phyloP scores from a whole-genome alignment of 768 basidiomycete species.

The Lyophyllum atratum region DNA sequence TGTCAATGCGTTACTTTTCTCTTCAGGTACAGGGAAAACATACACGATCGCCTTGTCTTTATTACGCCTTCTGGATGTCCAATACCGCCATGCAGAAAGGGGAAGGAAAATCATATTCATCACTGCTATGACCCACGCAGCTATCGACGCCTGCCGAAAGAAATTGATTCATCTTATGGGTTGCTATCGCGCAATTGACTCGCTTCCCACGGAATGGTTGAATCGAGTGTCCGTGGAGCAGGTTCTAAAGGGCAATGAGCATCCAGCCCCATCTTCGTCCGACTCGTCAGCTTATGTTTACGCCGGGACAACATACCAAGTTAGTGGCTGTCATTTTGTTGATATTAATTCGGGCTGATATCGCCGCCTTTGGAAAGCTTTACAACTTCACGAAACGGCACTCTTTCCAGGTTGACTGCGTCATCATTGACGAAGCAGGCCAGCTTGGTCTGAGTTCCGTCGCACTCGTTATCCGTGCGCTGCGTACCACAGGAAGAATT shows the following conservation, averaged over 20 bases:
- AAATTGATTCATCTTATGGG: slow-evolving; percentile 40
- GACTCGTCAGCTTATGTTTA: slow-evolving; percentile 38
- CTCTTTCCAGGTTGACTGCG: slow-evolving; percentile 40
- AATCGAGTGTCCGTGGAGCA: slow-evolving; percentile 42
- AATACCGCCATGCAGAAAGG: slow-evolving; percentile 30
- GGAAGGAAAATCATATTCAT: slow-evolving; percentile 43
- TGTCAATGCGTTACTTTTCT: background rate
- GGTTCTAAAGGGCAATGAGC: slow-evolving; percentile 41
- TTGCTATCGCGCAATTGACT: slow-evolving; percentile 37
- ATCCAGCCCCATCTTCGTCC: slow-evolving; percentile 33
- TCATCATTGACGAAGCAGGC: slow-evolving; percentile 53
- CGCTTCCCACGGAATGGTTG: slow-evolving; percentile 42
- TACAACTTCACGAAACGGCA: slow-evolving; percentile 47
- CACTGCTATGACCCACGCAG: slow-evolving; percentile 55
- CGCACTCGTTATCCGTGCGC: slow-evolving; percentile 45
- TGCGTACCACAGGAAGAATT: slow-evolving; percentile 38
- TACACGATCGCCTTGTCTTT: slow-evolving; percentile 51
- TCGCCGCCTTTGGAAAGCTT: slow-evolving; percentile 29
- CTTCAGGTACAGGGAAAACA: slow-evolving; percentile 54
- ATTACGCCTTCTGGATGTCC: slow-evolving; percentile 45
- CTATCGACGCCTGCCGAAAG: slow-evolving; percentile 48
- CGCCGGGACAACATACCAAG: slow-evolving; percentile 52
- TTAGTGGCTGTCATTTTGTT: slow-evolving; percentile 13
- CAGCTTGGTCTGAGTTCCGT: slow-evolving; percentile 49
- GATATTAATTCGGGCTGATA: background rate